A percentile compares a stretch with the other conserved stretches of the same genome.
phyloP scores from a whole-genome alignment of 2,329 filamentous ascomycete species.

The Elsinoe australis region DNA sequence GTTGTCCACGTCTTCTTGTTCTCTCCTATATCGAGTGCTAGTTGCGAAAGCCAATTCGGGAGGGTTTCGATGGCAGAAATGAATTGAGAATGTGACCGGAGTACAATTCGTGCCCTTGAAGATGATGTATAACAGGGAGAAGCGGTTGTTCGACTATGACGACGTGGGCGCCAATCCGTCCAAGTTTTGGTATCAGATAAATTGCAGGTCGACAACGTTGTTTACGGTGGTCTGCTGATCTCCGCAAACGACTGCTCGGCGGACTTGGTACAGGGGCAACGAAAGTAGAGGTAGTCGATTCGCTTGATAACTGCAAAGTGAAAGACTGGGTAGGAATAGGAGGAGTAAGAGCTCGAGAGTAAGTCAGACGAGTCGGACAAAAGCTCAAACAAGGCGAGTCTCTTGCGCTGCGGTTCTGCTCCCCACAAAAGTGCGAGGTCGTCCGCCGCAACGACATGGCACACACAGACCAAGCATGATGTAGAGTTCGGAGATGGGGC shows the following conservation, averaged over 20 bases:
- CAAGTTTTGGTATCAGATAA: slow-evolving; percentile 12
- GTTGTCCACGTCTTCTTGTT: not conserved
- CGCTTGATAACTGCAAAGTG: not conserved
- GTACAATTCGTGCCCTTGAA: no score
- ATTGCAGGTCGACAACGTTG: slow-evolving; percentile 12
- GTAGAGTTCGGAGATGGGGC: not conserved
- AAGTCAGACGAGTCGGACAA: not conserved
- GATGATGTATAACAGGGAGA: not conserved
- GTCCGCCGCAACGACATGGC: slow-evolving; percentile 14
- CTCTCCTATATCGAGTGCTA: not conserved
- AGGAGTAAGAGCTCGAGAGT: not conserved
- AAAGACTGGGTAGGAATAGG: not conserved
- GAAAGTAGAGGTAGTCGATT: no score
- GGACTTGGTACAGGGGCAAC: not conserved
- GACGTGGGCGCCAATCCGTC: slow-evolving; percentile 7
- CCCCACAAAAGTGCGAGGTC: not conserved
- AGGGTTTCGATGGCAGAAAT: not conserved
- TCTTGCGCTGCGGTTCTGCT: not conserved
- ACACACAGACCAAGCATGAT: slow-evolving; percentile 14
- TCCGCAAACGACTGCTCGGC: slow-evolving; percentile 11
- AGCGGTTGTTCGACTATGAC: slow-evolving; percentile 7
- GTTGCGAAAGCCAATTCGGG: not conserved
- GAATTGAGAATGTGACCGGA: not conserved
- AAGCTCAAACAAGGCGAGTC: slow-evolving; percentile 3
- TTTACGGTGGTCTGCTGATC: slow-evolving; percentile 12